Conservation (phyloP, 331 rosid species). For the Arachis monticola region DNA sequence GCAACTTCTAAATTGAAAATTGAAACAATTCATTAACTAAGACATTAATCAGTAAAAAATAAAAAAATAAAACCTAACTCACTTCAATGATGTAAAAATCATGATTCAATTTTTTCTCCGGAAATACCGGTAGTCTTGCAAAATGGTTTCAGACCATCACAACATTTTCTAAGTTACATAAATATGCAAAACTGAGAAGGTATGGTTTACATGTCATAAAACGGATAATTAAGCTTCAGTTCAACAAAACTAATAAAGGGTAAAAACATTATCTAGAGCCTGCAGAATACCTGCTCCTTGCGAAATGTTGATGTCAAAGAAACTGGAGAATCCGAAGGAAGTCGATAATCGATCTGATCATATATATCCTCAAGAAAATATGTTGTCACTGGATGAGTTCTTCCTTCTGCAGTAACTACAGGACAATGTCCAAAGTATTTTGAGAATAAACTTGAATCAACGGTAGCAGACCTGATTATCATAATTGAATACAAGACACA, state of each 20-base stretch:
- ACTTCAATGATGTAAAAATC: slow-evolving; percentile 8
- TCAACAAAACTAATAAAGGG: slow-evolving; percentile 1
- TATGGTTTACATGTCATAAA: slow-evolving; percentile 11
- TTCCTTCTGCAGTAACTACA: slow-evolving; percentile 89
- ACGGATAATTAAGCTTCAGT: slow-evolving; percentile 14
- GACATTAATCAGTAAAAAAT: neutral
- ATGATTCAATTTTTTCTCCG: neutral
- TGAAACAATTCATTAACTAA: slow-evolving; percentile 39
- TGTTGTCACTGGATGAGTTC: slow-evolving; percentile 90
- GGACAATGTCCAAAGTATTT: slow-evolving; percentile 88
- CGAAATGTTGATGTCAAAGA: slow-evolving; percentile 55
- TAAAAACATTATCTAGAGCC: slow-evolving; percentile 25
- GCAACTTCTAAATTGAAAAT: slow-evolving; percentile 50
- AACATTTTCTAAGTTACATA: neutral
- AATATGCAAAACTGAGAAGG: neutral
- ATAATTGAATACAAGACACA: slow-evolving; percentile 30
- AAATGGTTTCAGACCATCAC: slow-evolving; percentile 5
- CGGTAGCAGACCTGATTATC: slow-evolving; percentile 89
- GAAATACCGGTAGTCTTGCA: slow-evolving; percentile 14
- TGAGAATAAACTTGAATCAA: slow-evolving; percentile 93
- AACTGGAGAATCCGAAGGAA: slow-evolving; percentile 89
- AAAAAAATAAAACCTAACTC: neutral
- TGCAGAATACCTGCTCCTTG: slow-evolving; percentile 58
- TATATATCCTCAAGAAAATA: slow-evolving; percentile 90
- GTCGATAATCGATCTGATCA: slow-evolving; percentile 71